Conservation (phyloP, 1,284 basidiomycete genomes). For the Hortiboletus rubellus region DNA sequence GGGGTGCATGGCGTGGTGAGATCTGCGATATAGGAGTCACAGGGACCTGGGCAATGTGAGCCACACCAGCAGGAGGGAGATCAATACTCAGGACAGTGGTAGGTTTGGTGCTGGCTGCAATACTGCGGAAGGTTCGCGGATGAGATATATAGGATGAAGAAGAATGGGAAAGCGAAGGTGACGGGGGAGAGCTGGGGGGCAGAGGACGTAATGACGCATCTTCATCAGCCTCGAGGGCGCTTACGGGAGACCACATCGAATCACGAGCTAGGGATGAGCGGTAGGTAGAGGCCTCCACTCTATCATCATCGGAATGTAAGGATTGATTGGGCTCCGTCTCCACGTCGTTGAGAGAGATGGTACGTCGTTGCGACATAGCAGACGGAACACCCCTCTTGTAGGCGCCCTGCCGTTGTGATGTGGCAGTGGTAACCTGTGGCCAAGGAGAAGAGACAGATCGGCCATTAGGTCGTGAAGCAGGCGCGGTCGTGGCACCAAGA, state of each 20-base stretch:
- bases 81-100: constrained; percentile 92
- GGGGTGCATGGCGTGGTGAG: constrained; percentile 47
- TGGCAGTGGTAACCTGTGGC: constrained; percentile 20
- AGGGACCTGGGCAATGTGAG: constrained; percentile 88
- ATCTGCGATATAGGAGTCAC: constrained; percentile 53
- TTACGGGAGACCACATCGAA: constrained; percentile 74
- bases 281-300: constrained; percentile 43
- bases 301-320: constrained; percentile 43
- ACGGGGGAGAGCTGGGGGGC: constrained; percentile 81
- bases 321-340: constrained; percentile 39
- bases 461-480: constrained; percentile 31
- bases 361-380: constrained; percentile 46
- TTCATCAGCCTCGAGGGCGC: constrained; percentile 79
- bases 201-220: constrained; percentile 86
- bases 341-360: constrained; percentile 62
- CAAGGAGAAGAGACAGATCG: constrained; percentile 34
- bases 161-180: constrained; percentile 78
- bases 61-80: constrained; percentile 73
- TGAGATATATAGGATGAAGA: constrained; percentile 79
- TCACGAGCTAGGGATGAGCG: constrained; percentile 59
- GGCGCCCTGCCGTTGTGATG: constrained; percentile 30
- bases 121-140: constrained; percentile 76
- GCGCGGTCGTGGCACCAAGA: constrained; percentile 13
- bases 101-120: constrained; percentile 90
- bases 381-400: constrained; percentile 38